Percentiles rank a stretch among this genome's conserved stretches.
Evolutionary conservation across 805 yeast genomes (phyloP).

Genomic region (Kodamaea kaohsiungensis): DNA sequence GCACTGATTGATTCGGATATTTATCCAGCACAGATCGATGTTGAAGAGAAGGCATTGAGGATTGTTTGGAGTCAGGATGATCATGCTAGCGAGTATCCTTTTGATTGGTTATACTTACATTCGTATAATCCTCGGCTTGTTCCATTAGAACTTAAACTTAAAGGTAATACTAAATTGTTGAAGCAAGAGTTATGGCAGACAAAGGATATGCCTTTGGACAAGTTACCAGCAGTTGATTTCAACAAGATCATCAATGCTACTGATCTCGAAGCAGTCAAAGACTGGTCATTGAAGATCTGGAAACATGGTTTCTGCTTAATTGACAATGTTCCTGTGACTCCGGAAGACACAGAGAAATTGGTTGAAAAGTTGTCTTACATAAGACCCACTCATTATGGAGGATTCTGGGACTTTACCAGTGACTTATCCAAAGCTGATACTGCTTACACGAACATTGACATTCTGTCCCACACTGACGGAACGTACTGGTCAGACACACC

Average conservation of each 20-base stretch:
- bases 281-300: constrained; percentile 57
- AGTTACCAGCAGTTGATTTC: constrained; percentile 52
- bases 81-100: constrained; percentile 40
- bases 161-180: constrained; percentile 31
- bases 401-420: constrained; percentile 77
- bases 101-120: constrained; percentile 48
- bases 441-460: constrained; percentile 68
- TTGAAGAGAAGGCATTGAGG: constrained; percentile 17
- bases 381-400: constrained; percentile 75
- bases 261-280: constrained; percentile 44
- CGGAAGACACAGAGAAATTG: constrained; percentile 58
- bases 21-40: constrained; percentile 11
- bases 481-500: constrained; percentile 77
- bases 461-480: constrained; percentile 70
- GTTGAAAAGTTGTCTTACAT: constrained; percentile 60
- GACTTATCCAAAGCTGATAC: constrained; percentile 68
- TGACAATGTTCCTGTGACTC: constrained; percentile 58
- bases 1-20: constrained; percentile 38
- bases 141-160: constrained; percentile 16
- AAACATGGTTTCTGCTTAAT: constrained; percentile 62
- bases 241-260: constrained; percentile 41
- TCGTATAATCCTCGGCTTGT: constrained; percentile 53
- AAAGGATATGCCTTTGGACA: constrained; percentile 30
- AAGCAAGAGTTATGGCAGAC: constrained; percentile 46
- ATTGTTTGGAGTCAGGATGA: constrained; percentile 38